phyloP scores from a whole-genome alignment of 2,329 filamentous ascomycete species.

The Neonectria coccinea region DNA sequence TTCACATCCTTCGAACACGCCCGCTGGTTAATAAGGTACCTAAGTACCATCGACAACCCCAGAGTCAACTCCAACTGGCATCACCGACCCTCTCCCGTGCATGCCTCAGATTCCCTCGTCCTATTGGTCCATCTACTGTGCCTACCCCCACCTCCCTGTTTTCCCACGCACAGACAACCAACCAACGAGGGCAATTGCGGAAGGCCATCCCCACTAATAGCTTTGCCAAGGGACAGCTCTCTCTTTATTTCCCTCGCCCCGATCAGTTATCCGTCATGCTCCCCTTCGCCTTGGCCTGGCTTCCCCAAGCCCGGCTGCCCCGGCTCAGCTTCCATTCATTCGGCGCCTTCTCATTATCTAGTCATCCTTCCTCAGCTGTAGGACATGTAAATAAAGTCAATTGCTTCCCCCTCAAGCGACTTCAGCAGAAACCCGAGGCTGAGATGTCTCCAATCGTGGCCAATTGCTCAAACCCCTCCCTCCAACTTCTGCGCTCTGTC shows the following conservation, averaged over 20 bases:
- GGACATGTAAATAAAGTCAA: neutral
- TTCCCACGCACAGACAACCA: slow-evolving; percentile 4
- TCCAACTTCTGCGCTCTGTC: neutral
- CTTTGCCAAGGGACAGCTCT: slow-evolving; percentile 13
- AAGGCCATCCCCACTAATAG: slow-evolving; percentile 6
- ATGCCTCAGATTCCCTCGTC: slow-evolving; percentile 3
- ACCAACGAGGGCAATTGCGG: slow-evolving; percentile 19
- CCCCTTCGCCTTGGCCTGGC: neutral
- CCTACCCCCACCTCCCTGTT: neutral
- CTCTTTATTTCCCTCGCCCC: slow-evolving; percentile 16
- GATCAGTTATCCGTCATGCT: neutral
- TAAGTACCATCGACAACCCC: neutral
- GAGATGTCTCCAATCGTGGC: no score
- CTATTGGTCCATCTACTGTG: slow-evolving; percentile 11
- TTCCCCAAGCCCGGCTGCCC: slow-evolving; percentile 23
- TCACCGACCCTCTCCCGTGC: neutral
- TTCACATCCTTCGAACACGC: neutral
- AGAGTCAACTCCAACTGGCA: neutral
- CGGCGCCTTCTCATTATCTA: neutral
- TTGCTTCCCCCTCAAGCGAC: neutral
- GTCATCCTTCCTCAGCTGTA: neutral
- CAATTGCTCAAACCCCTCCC: neutral
- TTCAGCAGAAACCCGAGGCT: neutral
- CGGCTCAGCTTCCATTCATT: slow-evolving; percentile 10
- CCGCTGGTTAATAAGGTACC: neutral